Conservation (phyloP, 2,329 filamentous ascomycete genomes). For the Pestalotiopsis sp. region DNA sequence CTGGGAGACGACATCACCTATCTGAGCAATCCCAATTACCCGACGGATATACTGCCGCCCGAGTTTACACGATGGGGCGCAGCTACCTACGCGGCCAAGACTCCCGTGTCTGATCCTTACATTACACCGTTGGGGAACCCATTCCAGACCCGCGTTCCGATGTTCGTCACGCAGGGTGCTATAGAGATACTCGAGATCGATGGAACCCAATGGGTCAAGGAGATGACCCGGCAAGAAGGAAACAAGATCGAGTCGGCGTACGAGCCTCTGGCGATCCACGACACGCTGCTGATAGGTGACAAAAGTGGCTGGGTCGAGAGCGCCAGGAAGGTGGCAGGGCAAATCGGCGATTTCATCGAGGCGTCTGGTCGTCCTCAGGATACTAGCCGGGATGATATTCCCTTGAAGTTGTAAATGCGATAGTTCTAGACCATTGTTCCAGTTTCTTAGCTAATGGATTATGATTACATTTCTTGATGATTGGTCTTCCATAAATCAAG, state of each 20-base stretch:
- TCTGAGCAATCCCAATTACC: slow-evolving; percentile 18
- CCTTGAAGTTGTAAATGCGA: background rate
- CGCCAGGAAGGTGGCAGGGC: slow-evolving; percentile 20
- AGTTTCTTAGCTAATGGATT: background rate
- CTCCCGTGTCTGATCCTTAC: slow-evolving; percentile 11
- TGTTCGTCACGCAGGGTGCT: slow-evolving; percentile 22
- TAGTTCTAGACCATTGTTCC: background rate
- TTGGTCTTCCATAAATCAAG: background rate
- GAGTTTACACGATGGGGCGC: slow-evolving; percentile 43
- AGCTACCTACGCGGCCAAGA: slow-evolving; percentile 24
- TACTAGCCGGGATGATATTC: background rate
- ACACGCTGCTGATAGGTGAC: slow-evolving; percentile 42
- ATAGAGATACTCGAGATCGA: slow-evolving; percentile 35
- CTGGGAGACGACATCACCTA: slow-evolving; percentile 17
- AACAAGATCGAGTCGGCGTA: slow-evolving; percentile 37
- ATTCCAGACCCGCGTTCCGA: slow-evolving; percentile 23
- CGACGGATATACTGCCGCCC: slow-evolving; percentile 39
- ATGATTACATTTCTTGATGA: background rate
- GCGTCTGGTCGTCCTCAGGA: background rate
- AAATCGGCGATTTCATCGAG: slow-evolving; percentile 24
- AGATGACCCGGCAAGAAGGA: slow-evolving; percentile 23
- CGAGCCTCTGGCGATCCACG: slow-evolving; percentile 43
- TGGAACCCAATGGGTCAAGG: slow-evolving; percentile 60
- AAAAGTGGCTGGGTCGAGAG: slow-evolving; percentile 42
- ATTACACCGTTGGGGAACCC: slow-evolving; percentile 23